Evolutionary conservation across 768 basidiomycete genomes (phyloP).

Genomic region (Austroboletus eburneus): DNA sequence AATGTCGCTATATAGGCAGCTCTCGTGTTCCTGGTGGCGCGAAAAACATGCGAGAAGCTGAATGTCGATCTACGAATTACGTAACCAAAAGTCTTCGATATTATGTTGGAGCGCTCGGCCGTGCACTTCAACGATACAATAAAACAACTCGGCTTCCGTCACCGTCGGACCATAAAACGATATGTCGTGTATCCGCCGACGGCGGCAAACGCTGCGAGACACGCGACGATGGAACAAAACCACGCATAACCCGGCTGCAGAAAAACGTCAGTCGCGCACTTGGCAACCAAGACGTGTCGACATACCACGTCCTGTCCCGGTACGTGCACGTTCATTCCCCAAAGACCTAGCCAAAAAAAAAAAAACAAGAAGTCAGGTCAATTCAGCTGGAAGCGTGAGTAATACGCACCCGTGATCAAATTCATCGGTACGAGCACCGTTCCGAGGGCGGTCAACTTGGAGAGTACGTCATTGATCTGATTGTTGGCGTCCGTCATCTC

Average conservation of each 20-base stretch:
- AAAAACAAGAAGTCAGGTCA: too few relatives aligned
- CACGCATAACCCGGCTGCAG: slow-evolving; percentile 54
- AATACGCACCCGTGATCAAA: slow-evolving; percentile 71
- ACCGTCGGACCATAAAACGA: slow-evolving; percentile 60
- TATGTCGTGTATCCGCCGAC: slow-evolving; percentile 80
- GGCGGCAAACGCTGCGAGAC: slow-evolving; percentile 74
- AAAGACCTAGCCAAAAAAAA: slow-evolving; percentile 51
- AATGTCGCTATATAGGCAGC: too few relatives aligned
- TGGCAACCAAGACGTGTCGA: neutral
- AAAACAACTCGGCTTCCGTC: too few relatives aligned
- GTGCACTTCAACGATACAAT: too few relatives aligned
- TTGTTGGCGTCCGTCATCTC: slow-evolving; percentile 99
- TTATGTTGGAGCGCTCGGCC: too few relatives aligned
- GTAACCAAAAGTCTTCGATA: too few relatives aligned
- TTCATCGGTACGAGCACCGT: slow-evolving; percentile 98
- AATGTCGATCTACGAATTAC: too few relatives aligned
- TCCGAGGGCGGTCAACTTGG: slow-evolving; percentile 95
- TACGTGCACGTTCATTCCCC: slow-evolving; percentile 99
- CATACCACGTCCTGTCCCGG: slow-evolving; percentile 72
- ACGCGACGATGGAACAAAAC: slow-evolving; percentile 85
- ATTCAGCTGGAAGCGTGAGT: too few relatives aligned
- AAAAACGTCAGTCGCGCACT: neutral
- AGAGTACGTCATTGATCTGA: slow-evolving; percentile 98
- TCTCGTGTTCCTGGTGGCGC: too few relatives aligned
- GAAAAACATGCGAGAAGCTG: too few relatives aligned